These are phyloP conservation scores for Spinacia oleracea DNA, from an alignment of 179 eudicot species.

Conservation along the genomic window DNA sequence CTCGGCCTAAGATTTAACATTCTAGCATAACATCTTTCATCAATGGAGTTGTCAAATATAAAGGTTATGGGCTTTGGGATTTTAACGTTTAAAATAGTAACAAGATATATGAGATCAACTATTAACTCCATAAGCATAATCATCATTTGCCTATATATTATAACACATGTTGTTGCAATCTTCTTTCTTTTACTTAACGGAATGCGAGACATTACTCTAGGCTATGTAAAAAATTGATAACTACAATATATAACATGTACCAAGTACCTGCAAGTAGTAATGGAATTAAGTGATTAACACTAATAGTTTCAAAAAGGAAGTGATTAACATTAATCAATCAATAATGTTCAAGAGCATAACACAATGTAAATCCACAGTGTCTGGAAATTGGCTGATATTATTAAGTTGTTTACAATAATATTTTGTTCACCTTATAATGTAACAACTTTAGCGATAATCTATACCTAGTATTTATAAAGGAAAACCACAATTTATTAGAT, in stretches of 20 bases:
- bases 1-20: not conserved
- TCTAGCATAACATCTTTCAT: not conserved
- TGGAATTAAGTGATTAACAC: too few relatives aligned
- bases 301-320: too few relatives aligned
- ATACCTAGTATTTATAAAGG: too few relatives aligned
- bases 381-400: too few relatives aligned
- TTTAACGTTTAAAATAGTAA: not conserved
- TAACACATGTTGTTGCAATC: not conserved
- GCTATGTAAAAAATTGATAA: too few relatives aligned
- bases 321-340: too few relatives aligned
- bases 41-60: not conserved
- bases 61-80: not conserved
- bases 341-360: too few relatives aligned
- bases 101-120: not conserved
- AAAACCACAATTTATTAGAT: too few relatives aligned
- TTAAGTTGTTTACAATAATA: too few relatives aligned
- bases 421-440: too few relatives aligned
- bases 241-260: not conserved
- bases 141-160: slow-evolving; percentile 10
- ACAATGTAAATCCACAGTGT: too few relatives aligned
- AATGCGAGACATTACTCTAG: slow-evolving; percentile 9
- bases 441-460: too few relatives aligned
- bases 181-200: slow-evolving; percentile 2
- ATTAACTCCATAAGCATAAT: not conserved
- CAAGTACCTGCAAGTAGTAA: not conserved